These are phyloP conservation scores for Xylaria sp. DNA, from an alignment of 2,329 filamentous ascomycete genomes.

Conservation along the genomic window DNA sequence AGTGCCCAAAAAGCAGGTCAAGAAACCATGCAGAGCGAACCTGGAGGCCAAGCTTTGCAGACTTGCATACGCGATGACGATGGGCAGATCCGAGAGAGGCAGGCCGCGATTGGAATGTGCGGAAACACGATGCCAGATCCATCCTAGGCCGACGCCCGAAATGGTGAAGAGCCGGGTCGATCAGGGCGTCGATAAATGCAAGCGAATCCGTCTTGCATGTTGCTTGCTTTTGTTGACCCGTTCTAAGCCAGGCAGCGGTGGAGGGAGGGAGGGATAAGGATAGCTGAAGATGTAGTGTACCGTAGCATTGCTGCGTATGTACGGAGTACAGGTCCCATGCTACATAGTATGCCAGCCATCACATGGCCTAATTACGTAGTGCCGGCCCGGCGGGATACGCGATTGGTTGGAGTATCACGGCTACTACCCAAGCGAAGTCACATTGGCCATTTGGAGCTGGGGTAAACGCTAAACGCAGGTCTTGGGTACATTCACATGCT, in stretches of 20 bases:
- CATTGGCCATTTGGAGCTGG: conserved; percentile 7
- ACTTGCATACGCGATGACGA: conserved; percentile 20
- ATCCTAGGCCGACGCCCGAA: conserved; percentile 18
- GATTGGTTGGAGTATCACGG: conserved; percentile 25
- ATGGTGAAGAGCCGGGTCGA: conserved; percentile 20
- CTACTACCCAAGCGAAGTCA: conserved; percentile 24
- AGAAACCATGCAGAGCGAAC: conserved; percentile 13
- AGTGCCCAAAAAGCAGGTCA: conserved; percentile 26
- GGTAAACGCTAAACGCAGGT: conserved; percentile 5
- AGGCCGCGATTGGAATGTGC: conserved; percentile 26
- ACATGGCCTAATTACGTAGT: conserved; percentile 31
- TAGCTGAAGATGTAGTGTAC: neutral
- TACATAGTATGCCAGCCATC: conserved; percentile 6
- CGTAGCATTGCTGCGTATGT: too few species aligned
- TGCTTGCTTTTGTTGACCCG: conserved; percentile 16
- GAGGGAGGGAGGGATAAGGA: neutral
- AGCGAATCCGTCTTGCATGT: conserved; percentile 20
- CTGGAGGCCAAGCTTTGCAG: conserved; percentile 20
- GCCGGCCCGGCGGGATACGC: neutral
- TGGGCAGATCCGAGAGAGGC: conserved; percentile 23
- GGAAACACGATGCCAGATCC: conserved; percentile 24
- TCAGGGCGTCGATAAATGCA: conserved; percentile 13
- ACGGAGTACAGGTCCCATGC: too few species aligned
- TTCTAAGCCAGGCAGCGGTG: conserved; percentile 5
- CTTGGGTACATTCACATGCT: conserved; percentile 2